Evolutionary conservation across 345 rosid genomes (phyloP).

Genomic region (Conringia planisiliqua): DNA sequence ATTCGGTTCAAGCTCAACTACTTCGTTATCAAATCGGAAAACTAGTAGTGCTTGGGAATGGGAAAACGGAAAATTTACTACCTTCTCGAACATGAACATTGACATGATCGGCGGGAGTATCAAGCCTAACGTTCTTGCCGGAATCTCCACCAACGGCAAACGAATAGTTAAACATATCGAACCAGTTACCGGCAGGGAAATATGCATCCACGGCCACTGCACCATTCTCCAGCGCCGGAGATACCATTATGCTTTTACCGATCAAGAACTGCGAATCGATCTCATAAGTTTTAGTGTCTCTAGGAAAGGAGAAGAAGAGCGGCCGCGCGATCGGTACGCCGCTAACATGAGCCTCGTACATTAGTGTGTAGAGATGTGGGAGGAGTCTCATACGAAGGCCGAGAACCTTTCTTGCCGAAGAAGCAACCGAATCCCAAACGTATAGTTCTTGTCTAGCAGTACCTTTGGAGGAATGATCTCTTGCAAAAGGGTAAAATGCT

Average conservation of each 20-base stretch:
- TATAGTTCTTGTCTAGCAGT: conserved; percentile 60
- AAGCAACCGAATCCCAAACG: conserved; percentile 72
- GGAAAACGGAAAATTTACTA: not conserved
- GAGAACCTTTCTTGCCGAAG: conserved; percentile 60
- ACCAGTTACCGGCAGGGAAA: conserved; percentile 73
- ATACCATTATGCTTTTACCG: conserved; percentile 58
- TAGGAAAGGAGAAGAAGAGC: conserved; percentile 67
- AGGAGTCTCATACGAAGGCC: conserved; percentile 64
- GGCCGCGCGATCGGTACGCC: conserved; percentile 78
- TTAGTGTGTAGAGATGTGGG: conserved; percentile 65
- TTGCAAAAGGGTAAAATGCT: conserved; percentile 78
- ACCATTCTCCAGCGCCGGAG: conserved; percentile 48
- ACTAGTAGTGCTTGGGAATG: not conserved
- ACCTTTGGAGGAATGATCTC: conserved; percentile 51
- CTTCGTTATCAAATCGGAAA: not conserved
- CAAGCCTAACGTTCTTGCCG: conserved; percentile 41
- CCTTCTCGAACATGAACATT: conserved; percentile 66
- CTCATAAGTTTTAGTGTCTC: conserved; percentile 48
- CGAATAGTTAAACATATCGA: conserved; percentile 58
- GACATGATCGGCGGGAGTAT: conserved; percentile 52
- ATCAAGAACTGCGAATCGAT: conserved; percentile 54
- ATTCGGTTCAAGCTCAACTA: not conserved
- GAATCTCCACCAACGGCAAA: conserved; percentile 32
- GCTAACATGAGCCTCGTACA: conserved; percentile 53
- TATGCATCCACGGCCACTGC: conserved; percentile 45